Conservation (phyloP, 306 rosid species). For the Inga leiocalycina region DNA sequence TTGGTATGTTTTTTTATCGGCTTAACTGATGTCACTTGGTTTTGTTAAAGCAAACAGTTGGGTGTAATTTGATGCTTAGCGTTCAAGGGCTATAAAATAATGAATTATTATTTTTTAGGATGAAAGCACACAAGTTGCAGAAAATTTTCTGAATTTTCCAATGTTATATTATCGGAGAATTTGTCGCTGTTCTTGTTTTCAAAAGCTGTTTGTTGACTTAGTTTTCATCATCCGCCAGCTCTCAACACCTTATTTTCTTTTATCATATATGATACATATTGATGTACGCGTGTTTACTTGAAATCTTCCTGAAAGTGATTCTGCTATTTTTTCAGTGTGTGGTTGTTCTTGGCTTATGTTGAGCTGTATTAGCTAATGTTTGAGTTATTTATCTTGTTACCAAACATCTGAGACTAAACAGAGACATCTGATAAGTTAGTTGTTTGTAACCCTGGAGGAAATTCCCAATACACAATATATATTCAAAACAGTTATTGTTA, state of each 20-base stretch:
- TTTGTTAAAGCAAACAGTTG: neutral
- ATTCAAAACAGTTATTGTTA: no score
- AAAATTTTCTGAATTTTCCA: neutral
- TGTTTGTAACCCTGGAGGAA: neutral
- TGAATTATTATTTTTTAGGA: neutral
- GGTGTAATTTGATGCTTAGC: neutral
- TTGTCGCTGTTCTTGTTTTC: neutral
- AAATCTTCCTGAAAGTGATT: neutral
- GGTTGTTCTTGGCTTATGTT: neutral
- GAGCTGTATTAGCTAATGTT: neutral
- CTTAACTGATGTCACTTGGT: constrained; percentile 1
- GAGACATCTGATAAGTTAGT: neutral
- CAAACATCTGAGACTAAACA: neutral
- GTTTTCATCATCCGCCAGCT: neutral
- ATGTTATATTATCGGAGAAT: neutral
- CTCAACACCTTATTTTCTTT: no score
- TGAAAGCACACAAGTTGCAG: neutral
- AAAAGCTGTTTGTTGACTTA: neutral
- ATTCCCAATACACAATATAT: neutral
- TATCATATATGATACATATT: no score
- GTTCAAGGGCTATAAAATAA: neutral
- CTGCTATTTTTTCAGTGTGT: neutral
- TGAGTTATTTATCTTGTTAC: neutral
- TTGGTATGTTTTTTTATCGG: constrained; percentile 5
- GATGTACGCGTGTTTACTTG: neutral